These are phyloP conservation scores for Linum trigynum DNA, from an alignment of 345 rosid genomes.

Conservation along the genomic window DNA sequence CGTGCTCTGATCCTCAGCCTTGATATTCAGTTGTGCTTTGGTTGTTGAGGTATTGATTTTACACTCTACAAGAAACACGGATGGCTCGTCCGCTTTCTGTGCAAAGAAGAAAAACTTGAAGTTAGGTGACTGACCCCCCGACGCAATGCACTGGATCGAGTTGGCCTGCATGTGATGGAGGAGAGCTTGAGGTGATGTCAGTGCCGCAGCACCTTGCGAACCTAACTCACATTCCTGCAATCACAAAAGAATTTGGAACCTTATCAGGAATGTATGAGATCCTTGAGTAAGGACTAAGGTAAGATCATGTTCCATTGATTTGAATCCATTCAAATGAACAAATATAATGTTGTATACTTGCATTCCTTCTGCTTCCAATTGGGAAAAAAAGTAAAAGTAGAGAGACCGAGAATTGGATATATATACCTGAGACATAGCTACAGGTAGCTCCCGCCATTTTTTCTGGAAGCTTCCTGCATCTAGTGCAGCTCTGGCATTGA, in stretches of 20 bases:
- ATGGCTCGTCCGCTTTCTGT: constrained; percentile 65
- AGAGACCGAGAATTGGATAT: not conserved
- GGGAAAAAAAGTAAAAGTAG: too few relatives aligned
- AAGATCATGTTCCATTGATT: too few relatives aligned
- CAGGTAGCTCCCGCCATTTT: constrained; percentile 83
- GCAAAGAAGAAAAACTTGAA: constrained; percentile 94
- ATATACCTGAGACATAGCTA: constrained; percentile 60
- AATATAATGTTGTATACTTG: too few relatives aligned
- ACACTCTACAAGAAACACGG: constrained; percentile 66
- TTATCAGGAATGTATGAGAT: not conserved
- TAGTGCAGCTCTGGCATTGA: constrained; percentile 63
- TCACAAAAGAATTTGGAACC: not conserved
- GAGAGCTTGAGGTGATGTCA: constrained; percentile 67
- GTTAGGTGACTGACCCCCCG: constrained; percentile 86
- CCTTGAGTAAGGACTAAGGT: too few relatives aligned
- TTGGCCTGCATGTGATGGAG: constrained; percentile 75
- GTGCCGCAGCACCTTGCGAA: constrained; percentile 63
- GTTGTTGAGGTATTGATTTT: constrained; percentile 71
- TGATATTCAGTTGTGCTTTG: constrained; percentile 64
- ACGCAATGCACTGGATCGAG: constrained; percentile 85
- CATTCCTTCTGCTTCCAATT: too few relatives aligned
- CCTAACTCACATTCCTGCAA: constrained; percentile 55
- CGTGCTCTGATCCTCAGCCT: constrained; percentile 73
- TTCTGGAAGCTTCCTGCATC: constrained; percentile 82
- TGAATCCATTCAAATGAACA: too few relatives aligned